Percentiles rank a stretch among this genome's conserved stretches.
Conservation (phyloP, 768 basidiomycete species). For the Neoboletus magnificus region DNA sequence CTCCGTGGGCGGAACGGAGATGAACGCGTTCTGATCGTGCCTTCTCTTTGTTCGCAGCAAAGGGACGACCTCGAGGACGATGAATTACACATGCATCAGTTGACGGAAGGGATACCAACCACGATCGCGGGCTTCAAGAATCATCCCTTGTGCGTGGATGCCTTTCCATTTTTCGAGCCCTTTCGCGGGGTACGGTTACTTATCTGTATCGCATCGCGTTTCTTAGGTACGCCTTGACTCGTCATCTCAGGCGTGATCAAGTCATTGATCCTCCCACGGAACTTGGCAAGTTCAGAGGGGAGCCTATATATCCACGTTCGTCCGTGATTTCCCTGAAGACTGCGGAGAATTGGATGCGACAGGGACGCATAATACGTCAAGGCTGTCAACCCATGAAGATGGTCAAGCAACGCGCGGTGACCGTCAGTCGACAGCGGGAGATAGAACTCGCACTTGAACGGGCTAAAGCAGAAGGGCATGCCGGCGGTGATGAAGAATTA, state of each 20-base stretch:
- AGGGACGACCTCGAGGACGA: conserved; percentile 93
- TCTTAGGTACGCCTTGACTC: conserved; percentile 72
- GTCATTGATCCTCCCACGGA: conserved; percentile 78
- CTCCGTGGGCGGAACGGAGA: conserved; percentile 19
- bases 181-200: not conserved
- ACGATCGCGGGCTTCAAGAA: conserved; percentile 91
- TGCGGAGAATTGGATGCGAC: conserved; percentile 92
- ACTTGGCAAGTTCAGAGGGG: conserved; percentile 89
- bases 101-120: conserved; percentile 91
- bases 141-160: conserved; percentile 69
- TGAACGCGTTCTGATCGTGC: conserved; percentile 10
- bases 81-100: conserved; percentile 71
- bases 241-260: conserved; percentile 87
- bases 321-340: conserved; percentile 85
- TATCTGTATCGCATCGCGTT: not conserved
- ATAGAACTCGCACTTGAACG: conserved; percentile 54
- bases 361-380: conserved; percentile 67
- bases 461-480: conserved; percentile 35
- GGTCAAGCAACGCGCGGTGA: conserved; percentile 81
- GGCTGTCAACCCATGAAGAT: conserved; percentile 86
- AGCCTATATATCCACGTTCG: conserved; percentile 84
- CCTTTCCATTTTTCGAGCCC: conserved; percentile 8
- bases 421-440: conserved; percentile 74
- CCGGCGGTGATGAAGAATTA: conserved; percentile 46
- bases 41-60: conserved; percentile 47